Evolutionary conservation across 768 basidiomycete species (phyloP), one percentile per base, ranked within the genome.

Genomic region (Jaapia argillacea): DNA sequence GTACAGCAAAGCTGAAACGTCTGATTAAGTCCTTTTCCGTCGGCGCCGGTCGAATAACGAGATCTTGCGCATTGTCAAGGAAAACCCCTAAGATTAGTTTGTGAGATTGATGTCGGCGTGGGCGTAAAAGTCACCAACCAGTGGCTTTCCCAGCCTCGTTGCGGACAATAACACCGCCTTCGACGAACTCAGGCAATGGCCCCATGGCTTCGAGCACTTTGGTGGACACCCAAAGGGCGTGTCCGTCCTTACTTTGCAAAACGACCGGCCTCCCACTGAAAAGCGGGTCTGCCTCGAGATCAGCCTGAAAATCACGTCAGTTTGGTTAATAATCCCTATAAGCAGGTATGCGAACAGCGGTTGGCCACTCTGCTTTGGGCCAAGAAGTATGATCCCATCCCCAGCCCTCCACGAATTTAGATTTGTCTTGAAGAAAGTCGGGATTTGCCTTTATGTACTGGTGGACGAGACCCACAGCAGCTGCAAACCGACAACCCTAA

Each of bases 321-420:
- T 37, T 36, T 42, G 16, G 26, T 31, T n/a, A n/a, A 28, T 6
- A 21, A 14, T n/a, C 12, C 13, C 24, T 6, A 36, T 38, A 36
- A 21, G 16, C 40, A 14, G 12, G 12, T 4, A 39, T 27, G 65
- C 74, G 45, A 53, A 87, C 88, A 45, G 79, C 72, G 36, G 73
- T 76, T 5, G 88, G 88, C 70, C 81, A 89, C 18, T 65, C 62
- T 24, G 65, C 59, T 16, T 57, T 57, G 5, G 71, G 64, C 84
- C 84, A 86, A 42, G 71, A 62, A 1, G 88, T 93, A 60, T 94
- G 92, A 58, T 94, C 87, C 90, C 92, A 94, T 1, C 91, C 92
- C 56, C 84, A 77, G 2, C 89, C 89, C 43, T 79, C 72, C 13
- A 94, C 71, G 58, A 79, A 79, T 49, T 69, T 72, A 18, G 72